Conservation (phyloP, 192 early-diverging fungal genomes). For the Piromyces sp. region DNA sequence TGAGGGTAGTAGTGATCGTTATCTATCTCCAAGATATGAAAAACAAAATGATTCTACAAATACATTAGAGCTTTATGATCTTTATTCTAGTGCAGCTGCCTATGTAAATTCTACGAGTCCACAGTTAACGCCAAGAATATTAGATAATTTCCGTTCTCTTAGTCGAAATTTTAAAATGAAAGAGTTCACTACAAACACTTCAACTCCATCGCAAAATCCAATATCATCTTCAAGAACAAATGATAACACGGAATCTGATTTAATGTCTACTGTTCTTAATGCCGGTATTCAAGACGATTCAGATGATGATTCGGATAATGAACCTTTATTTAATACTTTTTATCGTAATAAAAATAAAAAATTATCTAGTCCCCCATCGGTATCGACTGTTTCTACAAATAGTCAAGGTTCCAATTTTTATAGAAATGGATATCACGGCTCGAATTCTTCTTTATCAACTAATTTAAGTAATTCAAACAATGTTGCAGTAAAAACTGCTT, state of each 20-base stretch:
- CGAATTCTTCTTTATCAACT: not conserved
- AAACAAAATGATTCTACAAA: not conserved
- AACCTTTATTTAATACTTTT: not conserved
- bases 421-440: not conserved
- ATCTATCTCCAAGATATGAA: too few relatives aligned
- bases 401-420: not conserved
- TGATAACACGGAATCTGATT: too few relatives aligned
- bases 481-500: not conserved
- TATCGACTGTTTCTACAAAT: not conserved
- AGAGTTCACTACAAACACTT: not conserved
- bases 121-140: not conserved
- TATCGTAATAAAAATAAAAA: not conserved
- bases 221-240: too few relatives aligned
- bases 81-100: not conserved
- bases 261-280: too few relatives aligned
- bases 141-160: not conserved
- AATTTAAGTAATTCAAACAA: not conserved
- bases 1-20: too few relatives aligned
- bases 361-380: not conserved
- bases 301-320: not conserved
- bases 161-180: not conserved
- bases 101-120: not conserved
- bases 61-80: not conserved
- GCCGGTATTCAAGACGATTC: not conserved
- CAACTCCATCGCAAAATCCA: not conserved